A percentile compares a stretch with the other conserved stretches of the same genome.
These are phyloP conservation scores for Aspergillus brasiliensis DNA, from an alignment of 2,329 filamentous ascomycete genomes.

Conservation along the genomic window DNA sequence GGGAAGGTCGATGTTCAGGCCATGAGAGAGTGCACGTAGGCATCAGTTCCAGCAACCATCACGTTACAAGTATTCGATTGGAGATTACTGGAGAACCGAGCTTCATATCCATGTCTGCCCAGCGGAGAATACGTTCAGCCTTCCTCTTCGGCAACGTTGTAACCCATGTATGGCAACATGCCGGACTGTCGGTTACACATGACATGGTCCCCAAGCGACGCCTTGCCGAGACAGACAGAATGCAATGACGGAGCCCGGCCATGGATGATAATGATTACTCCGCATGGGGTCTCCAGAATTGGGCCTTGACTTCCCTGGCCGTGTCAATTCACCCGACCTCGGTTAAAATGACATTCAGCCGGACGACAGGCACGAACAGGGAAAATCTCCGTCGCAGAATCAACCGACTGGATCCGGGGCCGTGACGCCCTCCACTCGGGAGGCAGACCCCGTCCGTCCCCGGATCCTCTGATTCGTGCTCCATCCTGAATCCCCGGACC, in stretches of 20 bases:
- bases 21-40: background rate
- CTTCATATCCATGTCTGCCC: background rate
- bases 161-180: background rate
- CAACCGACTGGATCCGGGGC: slow-evolving; percentile 19
- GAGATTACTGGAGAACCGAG: background rate
- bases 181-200: background rate
- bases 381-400: slow-evolving; percentile 17
- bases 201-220: background rate
- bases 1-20: background rate
- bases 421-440: slow-evolving; percentile 13
- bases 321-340: slow-evolving; percentile 6
- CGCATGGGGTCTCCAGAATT: background rate
- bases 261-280: background rate
- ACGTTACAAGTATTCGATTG: background rate
- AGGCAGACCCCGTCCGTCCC: slow-evolving; percentile 9
- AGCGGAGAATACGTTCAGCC: background rate
- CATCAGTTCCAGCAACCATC: background rate
- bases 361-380: slow-evolving; percentile 9
- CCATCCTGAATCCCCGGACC: slow-evolving; percentile 17
- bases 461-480: slow-evolving; percentile 15
- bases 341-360: slow-evolving; percentile 16
- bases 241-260: background rate
- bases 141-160: background rate
- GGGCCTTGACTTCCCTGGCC: background rate
- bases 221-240: background rate